These are phyloP conservation scores for Intubia oerlemansii DNA, from an alignment of 2,329 filamentous ascomycete genomes.

Conservation along the genomic window DNA sequence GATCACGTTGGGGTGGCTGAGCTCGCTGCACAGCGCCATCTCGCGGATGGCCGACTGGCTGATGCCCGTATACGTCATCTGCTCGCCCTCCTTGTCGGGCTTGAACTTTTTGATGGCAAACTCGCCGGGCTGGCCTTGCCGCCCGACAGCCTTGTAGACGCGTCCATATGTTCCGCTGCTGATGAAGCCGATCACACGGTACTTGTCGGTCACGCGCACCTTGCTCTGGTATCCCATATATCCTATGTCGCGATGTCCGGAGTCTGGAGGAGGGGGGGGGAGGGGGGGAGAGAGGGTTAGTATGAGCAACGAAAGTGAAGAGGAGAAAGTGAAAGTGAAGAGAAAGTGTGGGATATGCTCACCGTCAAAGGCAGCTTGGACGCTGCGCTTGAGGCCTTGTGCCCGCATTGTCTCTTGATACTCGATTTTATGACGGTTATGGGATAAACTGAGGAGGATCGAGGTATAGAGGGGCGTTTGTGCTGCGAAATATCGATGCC, in stretches of 20 bases:
- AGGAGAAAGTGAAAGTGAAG: neutral
- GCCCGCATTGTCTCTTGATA: conserved; percentile 18
- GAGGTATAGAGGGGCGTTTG: no score
- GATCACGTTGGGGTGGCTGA: conserved; percentile 77
- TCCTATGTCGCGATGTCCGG: conserved; percentile 26
- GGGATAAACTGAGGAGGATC: no score
- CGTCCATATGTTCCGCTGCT: conserved; percentile 94
- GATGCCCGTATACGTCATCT: conserved; percentile 86
- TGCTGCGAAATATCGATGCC: no score
- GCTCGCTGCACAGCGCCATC: conserved; percentile 89
- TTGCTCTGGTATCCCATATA: conserved; percentile 45
- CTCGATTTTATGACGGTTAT: no score
- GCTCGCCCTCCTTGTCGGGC: conserved; percentile 93
- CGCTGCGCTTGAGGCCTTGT: conserved; percentile 35
- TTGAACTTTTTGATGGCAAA: conserved; percentile 99
- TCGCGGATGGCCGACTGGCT: conserved; percentile 94
- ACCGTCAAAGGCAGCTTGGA: conserved; percentile 41
- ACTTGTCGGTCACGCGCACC: conserved; percentile 75
- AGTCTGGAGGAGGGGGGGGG: no score
- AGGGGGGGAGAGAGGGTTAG: no score
- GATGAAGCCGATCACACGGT: conserved; percentile 95
- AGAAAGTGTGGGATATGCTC: no score
- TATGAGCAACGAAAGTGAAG: neutral
- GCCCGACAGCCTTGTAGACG: conserved; percentile 83
- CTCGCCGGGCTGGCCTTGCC: conserved; percentile 52